These are phyloP conservation scores for Mycena polygramma DNA, from an alignment of 768 basidiomycete genomes.

Conservation along the genomic window DNA sequence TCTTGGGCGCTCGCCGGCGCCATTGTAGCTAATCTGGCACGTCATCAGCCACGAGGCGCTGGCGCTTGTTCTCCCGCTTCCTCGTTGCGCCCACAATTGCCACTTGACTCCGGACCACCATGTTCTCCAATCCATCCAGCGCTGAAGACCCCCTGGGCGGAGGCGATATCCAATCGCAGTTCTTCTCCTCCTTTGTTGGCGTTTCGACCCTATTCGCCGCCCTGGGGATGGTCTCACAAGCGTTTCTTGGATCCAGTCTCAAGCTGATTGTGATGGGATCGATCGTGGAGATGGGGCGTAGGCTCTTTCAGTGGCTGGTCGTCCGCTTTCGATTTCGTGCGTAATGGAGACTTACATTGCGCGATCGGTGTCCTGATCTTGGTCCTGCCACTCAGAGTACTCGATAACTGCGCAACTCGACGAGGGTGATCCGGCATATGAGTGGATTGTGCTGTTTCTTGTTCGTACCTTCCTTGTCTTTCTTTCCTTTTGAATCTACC, in stretches of 20 bases:
- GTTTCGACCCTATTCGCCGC: constrained; percentile 32
- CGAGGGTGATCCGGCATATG: constrained; percentile 62
- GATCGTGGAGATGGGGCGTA: constrained; percentile 22
- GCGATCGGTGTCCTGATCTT: not conserved
- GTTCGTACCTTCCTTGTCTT: constrained; percentile 41
- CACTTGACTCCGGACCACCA: not conserved
- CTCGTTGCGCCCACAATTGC: not conserved
- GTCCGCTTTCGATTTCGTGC: constrained; percentile 16
- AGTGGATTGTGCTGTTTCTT: constrained; percentile 62
- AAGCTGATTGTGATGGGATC: constrained; percentile 24
- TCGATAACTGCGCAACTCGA: constrained; percentile 59
- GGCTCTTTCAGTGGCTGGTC: constrained; percentile 23
- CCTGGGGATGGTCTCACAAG: constrained; percentile 20
- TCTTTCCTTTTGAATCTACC: not conserved
- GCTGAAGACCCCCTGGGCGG: not conserved
- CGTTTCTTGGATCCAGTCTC: constrained; percentile 20
- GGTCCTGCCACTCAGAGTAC: constrained; percentile 48
- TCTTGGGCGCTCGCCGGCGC: too few relatives aligned
- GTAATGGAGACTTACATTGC: not conserved
- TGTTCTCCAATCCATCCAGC: not conserved
- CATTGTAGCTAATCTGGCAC: not conserved
- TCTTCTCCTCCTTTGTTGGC: constrained; percentile 23
- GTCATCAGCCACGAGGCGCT: constrained; percentile 25
- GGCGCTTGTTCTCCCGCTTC: not conserved
- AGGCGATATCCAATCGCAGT: not conserved